Conservation (phyloP, 257 asterid genomes). For the Rhazya stricta region DNA sequence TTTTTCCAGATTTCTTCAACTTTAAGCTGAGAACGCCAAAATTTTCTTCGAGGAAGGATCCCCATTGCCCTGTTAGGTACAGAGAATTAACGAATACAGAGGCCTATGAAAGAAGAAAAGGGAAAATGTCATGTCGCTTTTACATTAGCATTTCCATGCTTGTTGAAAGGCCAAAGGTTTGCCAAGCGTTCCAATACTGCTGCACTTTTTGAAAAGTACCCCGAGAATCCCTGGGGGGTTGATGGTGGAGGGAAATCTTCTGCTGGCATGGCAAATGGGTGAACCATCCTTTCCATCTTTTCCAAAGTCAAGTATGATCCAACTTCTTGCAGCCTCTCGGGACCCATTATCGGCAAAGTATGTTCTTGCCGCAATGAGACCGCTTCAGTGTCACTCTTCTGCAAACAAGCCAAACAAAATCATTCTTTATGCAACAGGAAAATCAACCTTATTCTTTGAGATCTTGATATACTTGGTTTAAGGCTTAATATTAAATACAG, state of each 20-base stretch:
- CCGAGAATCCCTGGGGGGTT: constrained; percentile 77
- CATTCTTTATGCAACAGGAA: background rate
- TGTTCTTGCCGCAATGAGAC: constrained; percentile 76
- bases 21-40: background rate
- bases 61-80: background rate
- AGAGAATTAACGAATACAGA: background rate
- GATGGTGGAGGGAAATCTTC: constrained; percentile 92
- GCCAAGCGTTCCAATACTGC: constrained; percentile 83
- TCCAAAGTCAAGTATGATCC: constrained; percentile 67
- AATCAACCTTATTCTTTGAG: background rate
- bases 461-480: background rate
- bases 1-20: background rate
- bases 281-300: constrained; percentile 77
- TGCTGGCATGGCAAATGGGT: constrained; percentile 87
- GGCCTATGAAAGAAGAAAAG: background rate
- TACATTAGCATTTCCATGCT: constrained; percentile 46
- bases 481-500: background rate
- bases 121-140: constrained; percentile 17
- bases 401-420: constrained; percentile 13
- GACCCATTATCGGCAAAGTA: constrained; percentile 85
- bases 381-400: constrained; percentile 65
- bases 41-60: background rate
- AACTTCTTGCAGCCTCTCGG: constrained; percentile 84
- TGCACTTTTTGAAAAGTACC: constrained; percentile 90
- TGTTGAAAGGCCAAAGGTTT: constrained; percentile 84